Evolutionary conservation across 352 stramenopile species (phyloP).

Genomic region (Vaucheria bursata): DNA sequence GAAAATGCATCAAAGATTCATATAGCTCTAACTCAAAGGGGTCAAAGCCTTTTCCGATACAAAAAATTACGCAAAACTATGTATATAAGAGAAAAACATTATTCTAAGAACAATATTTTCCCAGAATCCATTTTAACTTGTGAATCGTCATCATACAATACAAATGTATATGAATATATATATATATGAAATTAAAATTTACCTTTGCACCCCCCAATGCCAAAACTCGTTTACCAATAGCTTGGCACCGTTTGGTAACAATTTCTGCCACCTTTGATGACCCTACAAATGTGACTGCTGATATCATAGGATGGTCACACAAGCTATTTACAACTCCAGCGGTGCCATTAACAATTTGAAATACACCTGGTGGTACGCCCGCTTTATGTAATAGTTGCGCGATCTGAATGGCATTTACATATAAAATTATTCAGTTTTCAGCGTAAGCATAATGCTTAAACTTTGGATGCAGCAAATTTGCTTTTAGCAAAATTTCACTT

Average conservation of each 20-base stretch:
- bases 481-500: no score
- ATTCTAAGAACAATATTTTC: no score
- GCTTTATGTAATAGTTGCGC: conserved; percentile 30
- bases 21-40: no score
- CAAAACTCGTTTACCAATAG: conserved; percentile 83
- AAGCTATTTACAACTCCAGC: conserved; percentile 75
- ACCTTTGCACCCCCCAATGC: conserved; percentile 80
- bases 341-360: conserved; percentile 88
- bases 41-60: background rate
- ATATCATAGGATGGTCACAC: conserved; percentile 77
- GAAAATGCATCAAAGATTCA: no score
- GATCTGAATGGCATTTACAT: background rate
- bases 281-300: conserved; percentile 87
- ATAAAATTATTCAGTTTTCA: no score
- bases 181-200: background rate
- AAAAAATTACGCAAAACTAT: no score
- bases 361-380: conserved; percentile 77
- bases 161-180: no score
- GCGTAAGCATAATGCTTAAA: no score
- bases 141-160: no score
- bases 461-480: no score
- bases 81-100: no score
- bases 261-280: conserved; percentile 81
- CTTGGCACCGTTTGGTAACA: conserved; percentile 71
- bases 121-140: no score